Percentiles rank a stretch among this genome's conserved stretches.
Evolutionary conservation across 164 flowering plant species (phyloP).

Genomic region (Magnolia changhungtana): DNA sequence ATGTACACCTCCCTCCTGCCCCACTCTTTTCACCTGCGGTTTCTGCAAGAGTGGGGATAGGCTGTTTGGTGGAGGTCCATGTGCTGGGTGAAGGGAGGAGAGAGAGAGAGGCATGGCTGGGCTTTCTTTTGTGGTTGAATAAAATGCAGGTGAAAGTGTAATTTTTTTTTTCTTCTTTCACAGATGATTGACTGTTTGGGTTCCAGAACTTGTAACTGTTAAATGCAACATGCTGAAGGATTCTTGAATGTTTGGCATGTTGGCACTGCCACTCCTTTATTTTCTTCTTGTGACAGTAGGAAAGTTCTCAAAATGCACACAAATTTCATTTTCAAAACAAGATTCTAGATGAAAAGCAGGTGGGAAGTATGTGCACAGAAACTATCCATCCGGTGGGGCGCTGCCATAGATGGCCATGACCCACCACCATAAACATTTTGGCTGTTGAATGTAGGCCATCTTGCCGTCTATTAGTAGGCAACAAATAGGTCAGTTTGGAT

Average conservation of each 20-base stretch:
- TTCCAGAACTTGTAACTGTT: slow-evolving; percentile 13
- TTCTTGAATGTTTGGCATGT: background rate
- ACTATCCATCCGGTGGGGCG: too few relatives aligned
- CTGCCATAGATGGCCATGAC: too few relatives aligned
- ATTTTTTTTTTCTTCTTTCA: slow-evolving; percentile 2
- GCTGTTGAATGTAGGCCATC: too few relatives aligned
- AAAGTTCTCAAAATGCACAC: background rate
- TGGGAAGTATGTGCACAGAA: too few relatives aligned
- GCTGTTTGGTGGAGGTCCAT: slow-evolving; percentile 13
- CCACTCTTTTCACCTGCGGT: slow-evolving; percentile 36
- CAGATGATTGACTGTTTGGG: slow-evolving; percentile 5
- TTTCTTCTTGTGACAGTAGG: background rate
- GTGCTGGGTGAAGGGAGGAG: slow-evolving; percentile 15
- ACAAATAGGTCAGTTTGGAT: too few relatives aligned
- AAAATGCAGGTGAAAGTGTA: slow-evolving; percentile 46
- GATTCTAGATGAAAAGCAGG: background rate
- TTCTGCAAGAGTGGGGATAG: slow-evolving; percentile 28
- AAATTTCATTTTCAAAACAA: background rate
- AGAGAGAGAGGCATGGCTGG: slow-evolving; percentile 24
- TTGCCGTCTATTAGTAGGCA: too few relatives aligned
- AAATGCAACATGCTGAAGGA: background rate
- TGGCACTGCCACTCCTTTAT: background rate
- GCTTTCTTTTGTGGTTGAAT: slow-evolving; percentile 41
- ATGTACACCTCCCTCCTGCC: slow-evolving; percentile 23
- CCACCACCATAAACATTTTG: too few relatives aligned